Evolutionary conservation across 2,329 filamentous ascomycete species (phyloP).

Genomic region (Proliferodiscus dingleyae): DNA sequence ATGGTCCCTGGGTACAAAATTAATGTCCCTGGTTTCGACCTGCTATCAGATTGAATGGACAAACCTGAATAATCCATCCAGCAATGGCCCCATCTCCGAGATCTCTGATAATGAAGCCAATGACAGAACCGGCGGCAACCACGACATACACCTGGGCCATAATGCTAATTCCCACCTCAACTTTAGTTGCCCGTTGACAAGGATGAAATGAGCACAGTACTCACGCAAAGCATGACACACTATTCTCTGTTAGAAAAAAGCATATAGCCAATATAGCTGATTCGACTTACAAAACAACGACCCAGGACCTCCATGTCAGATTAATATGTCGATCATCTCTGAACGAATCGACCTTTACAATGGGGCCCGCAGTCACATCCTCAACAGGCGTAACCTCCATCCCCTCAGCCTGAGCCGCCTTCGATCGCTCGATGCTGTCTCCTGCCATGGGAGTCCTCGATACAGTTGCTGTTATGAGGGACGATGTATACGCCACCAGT

Average conservation of each 20-base stretch:
- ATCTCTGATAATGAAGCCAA: conserved; percentile 51
- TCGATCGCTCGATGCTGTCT: conserved; percentile 5
- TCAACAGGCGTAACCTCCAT: conserved; percentile 11
- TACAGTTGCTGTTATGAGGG: neutral
- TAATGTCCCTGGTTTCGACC: neutral
- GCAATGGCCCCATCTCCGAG: conserved; percentile 45
- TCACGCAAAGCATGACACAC: conserved; percentile 45
- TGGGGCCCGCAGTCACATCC: conserved; percentile 3
- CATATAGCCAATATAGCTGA: conserved; percentile 32
- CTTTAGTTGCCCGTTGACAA: neutral
- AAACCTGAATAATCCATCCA: conserved; percentile 52
- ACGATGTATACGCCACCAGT: neutral
- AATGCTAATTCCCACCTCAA: conserved; percentile 32
- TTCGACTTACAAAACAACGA: conserved; percentile 38
- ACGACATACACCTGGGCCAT: conserved; percentile 53
- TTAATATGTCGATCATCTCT: conserved; percentile 38
- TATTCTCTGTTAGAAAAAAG: conserved; percentile 15
- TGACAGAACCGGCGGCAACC: conserved; percentile 49
- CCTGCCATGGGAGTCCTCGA: neutral
- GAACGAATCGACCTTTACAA: conserved; percentile 20
- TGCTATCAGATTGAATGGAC: neutral
- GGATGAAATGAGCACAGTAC: too few species aligned
- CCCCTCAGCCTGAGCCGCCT: conserved; percentile 7
- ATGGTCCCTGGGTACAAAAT: conserved; percentile 46
- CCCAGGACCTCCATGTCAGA: conserved; percentile 52